phyloP scores from a whole-genome alignment of 1,139 yeast species.

The Ogataea hybrid region DNA sequence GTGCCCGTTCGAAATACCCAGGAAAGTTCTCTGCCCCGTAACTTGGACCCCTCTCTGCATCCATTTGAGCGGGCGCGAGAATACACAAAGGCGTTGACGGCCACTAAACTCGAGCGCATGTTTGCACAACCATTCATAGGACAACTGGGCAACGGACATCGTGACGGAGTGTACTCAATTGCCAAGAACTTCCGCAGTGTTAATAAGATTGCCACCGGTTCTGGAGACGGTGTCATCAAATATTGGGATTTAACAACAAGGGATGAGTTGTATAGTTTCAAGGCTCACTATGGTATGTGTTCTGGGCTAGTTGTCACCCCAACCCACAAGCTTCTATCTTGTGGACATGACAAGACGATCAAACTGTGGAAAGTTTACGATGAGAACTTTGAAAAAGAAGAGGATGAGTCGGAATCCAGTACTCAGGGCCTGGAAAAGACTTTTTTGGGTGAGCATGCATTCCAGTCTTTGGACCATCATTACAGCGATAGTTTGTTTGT shows the following conservation, averaged over 20 bases:
- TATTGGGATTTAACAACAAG: conserved; percentile 85
- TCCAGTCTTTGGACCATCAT: conserved; percentile 86
- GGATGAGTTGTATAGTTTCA: conserved; percentile 70
- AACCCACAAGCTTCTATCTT: conserved; percentile 63
- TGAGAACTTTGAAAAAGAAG: conserved; percentile 34
- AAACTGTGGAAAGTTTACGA: conserved; percentile 74
- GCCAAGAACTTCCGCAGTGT: conserved; percentile 75
- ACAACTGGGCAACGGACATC: conserved; percentile 90
- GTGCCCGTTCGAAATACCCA: conserved; percentile 91
- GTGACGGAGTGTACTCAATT: conserved; percentile 91
- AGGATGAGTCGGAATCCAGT: conserved; percentile 29
- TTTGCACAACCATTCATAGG: conserved; percentile 98
- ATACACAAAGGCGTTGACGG: conserved; percentile 90
- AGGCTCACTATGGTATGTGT: conserved; percentile 90
- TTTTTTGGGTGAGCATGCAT: conserved; percentile 79
- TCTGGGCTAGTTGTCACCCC: conserved; percentile 85
- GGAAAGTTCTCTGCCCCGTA: conserved; percentile 83
- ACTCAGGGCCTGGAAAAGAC: conserved; percentile 63
- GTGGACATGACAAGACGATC: conserved; percentile 89
- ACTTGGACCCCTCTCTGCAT: conserved; percentile 90
- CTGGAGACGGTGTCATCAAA: conserved; percentile 93
- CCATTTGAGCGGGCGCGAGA: conserved; percentile 98
- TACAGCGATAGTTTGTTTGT: conserved; percentile 70
- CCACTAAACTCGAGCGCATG: conserved; percentile 93
- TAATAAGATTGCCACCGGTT: conserved; percentile 81